phyloP scores from a whole-genome alignment of 73 alveolate species.

The Effrenium voratum region DNA sequence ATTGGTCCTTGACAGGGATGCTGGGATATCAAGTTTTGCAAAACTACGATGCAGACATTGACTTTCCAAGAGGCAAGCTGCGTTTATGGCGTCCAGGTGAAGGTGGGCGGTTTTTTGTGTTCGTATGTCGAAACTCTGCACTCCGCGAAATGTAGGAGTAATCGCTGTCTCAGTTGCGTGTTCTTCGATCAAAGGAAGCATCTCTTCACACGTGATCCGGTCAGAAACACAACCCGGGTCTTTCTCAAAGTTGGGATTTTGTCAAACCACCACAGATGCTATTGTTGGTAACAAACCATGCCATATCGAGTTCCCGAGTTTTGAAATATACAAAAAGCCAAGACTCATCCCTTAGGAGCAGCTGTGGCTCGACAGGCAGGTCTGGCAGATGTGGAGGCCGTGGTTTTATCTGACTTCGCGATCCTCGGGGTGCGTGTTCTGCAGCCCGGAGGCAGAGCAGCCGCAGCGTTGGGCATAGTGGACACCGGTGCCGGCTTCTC shows the following conservation, averaged over 20 bases:
- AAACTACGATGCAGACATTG: constrained; percentile 70
- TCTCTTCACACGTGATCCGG: too few relatives aligned
- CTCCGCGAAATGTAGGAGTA: too few relatives aligned
- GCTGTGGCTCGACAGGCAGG: neutral
- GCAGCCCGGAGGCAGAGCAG: constrained; percentile 42
- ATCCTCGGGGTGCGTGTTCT: constrained; percentile 57
- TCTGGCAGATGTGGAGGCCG: constrained; percentile 54
- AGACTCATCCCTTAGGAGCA: too few relatives aligned
- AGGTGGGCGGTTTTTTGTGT: constrained; percentile 22
- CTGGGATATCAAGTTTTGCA: constrained; percentile 47
- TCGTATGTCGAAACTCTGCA: too few relatives aligned
- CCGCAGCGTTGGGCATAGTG: constrained; percentile 66
- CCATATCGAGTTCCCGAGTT: too few relatives aligned
- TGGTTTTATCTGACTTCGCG: constrained; percentile 49
- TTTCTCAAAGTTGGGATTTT: too few relatives aligned
- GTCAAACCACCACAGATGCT: too few relatives aligned
- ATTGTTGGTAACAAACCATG: too few relatives aligned
- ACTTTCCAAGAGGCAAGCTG: constrained; percentile 27
- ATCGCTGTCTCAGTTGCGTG: too few relatives aligned
- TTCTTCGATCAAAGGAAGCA: too few relatives aligned
- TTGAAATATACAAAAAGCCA: too few relatives aligned
- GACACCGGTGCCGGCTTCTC: constrained; percentile 84
- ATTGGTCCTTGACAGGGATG: constrained; percentile 42
- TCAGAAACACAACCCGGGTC: too few relatives aligned
- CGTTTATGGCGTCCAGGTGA: constrained; percentile 87